These are phyloP conservation scores for Phytophthora lateralis DNA, from an alignment of 352 stramenopile species.

Conservation along the genomic window DNA sequence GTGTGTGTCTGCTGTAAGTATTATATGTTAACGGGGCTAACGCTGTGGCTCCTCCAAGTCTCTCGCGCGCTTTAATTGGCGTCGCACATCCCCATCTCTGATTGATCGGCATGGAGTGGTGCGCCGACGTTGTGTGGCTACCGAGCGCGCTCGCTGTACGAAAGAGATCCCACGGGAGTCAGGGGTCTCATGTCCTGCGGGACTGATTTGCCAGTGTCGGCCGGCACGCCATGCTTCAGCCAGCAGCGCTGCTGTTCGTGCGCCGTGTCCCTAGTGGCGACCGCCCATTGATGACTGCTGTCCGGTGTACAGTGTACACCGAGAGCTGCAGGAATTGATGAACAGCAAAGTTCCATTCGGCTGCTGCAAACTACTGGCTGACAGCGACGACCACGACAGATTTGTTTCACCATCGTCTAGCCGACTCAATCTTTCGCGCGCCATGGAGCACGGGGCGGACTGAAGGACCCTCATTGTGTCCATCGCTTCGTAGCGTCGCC, in stretches of 20 bases:
- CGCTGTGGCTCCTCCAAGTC: slow-evolving; percentile 5
- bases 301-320: too few species aligned
- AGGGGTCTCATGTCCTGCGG: neutral
- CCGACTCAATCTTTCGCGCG: slow-evolving; percentile 10
- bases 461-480: slow-evolving; percentile 2
- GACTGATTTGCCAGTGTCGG: slow-evolving; percentile 24
- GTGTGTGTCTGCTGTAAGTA: neutral
- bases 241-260: neutral
- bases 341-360: neutral
- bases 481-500: slow-evolving; percentile 13
- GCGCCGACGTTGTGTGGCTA: slow-evolving; percentile 15
- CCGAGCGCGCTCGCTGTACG: slow-evolving; percentile 22
- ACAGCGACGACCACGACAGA: neutral
- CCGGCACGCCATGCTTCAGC: slow-evolving; percentile 6
- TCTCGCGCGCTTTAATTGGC: slow-evolving; percentile 3
- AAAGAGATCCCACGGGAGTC: slow-evolving; percentile 24
- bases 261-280: slow-evolving; percentile 8
- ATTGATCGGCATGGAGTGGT: slow-evolving; percentile 10
- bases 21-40: slow-evolving; percentile 2
- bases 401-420: neutral
- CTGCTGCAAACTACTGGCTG: neutral
- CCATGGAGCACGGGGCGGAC: slow-evolving; percentile 12
- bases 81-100: neutral
- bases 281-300: neutral
- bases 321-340: neutral